phyloP scores from a whole-genome alignment of 2,329 filamentous ascomycete genomes.

The Celoporthe dispersa region DNA sequence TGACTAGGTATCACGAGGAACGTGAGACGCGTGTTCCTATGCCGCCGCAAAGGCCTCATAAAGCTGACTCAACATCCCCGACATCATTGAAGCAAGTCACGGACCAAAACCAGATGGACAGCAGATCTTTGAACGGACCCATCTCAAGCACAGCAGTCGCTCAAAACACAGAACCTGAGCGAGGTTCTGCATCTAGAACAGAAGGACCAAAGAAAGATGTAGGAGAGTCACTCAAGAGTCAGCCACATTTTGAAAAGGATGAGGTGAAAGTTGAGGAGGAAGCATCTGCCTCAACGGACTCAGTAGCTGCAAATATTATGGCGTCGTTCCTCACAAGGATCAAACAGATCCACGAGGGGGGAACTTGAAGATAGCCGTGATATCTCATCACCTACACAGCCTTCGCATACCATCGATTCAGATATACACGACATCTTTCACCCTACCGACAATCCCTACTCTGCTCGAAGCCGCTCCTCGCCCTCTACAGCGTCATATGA shows the following conservation, averaged over 20 bases:
- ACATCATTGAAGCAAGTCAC: background rate
- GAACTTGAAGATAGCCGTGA: background rate
- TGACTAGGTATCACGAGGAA: background rate
- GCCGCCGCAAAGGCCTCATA: background rate
- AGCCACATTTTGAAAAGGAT: background rate
- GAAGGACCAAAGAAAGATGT: background rate
- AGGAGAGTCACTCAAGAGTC: no score
- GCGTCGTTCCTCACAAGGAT: background rate
- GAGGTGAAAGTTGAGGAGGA: background rate
- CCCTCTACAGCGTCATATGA: background rate
- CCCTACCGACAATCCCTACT: background rate
- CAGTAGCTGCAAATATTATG: background rate
- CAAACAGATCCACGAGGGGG: background rate
- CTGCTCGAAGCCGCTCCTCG: background rate
- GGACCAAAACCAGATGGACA: background rate
- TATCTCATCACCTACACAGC: background rate
- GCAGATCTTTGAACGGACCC: background rate
- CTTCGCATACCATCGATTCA: background rate
- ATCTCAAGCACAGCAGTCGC: background rate
- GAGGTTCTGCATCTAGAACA: background rate
- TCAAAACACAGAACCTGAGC: background rate
- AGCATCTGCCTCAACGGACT: background rate
- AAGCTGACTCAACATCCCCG: background rate
- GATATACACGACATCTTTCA: background rate
- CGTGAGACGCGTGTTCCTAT: background rate